Conservation (phyloP, 352 stramenopile genomes). For the Globisporangium heterothallicum region DNA sequence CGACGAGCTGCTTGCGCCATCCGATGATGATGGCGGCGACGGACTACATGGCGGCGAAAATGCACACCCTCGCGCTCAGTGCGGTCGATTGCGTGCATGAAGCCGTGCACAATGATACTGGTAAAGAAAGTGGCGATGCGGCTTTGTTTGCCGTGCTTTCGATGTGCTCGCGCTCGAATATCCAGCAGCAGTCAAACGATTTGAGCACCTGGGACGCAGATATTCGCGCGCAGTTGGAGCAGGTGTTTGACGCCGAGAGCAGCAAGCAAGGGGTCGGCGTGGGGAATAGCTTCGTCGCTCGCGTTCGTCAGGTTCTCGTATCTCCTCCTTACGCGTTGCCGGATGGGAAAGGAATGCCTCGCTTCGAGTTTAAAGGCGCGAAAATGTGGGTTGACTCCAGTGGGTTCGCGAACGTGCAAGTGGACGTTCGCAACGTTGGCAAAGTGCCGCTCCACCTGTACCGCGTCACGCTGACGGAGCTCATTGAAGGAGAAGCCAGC, state of each 20-base stretch:
- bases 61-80: slow-evolving; percentile 31
- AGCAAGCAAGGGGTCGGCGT: slow-evolving; percentile 12
- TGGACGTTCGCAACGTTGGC: slow-evolving; percentile 33
- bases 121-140: too few relatives aligned
- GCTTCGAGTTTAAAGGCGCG: slow-evolving; percentile 29
- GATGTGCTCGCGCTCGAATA: slow-evolving; percentile 39
- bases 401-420: slow-evolving; percentile 24
- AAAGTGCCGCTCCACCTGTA: slow-evolving; percentile 48
- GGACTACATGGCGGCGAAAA: slow-evolving; percentile 24
- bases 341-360: slow-evolving; percentile 31
- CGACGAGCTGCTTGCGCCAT: slow-evolving; percentile 29
- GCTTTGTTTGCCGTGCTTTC: slow-evolving; percentile 28
- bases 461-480: slow-evolving; percentile 21
- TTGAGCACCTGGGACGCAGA: slow-evolving; percentile 20
- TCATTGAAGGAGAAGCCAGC: slow-evolving; percentile 1
- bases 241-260: slow-evolving; percentile 2
- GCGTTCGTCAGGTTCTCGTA: slow-evolving; percentile 23
- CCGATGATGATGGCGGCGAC: slow-evolving; percentile 27
- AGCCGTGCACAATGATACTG: slow-evolving; percentile 23
- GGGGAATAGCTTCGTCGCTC: slow-evolving; percentile 15
- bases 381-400: slow-evolving; percentile 30
- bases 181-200: slow-evolving; percentile 22
- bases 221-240: slow-evolving; percentile 19
- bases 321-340: slow-evolving; percentile 34
- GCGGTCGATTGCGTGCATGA: slow-evolving; percentile 38